These are phyloP conservation scores for Podospora fimiseda DNA, from an alignment of 495 filamentous ascomycete genomes.

Conservation along the genomic window DNA sequence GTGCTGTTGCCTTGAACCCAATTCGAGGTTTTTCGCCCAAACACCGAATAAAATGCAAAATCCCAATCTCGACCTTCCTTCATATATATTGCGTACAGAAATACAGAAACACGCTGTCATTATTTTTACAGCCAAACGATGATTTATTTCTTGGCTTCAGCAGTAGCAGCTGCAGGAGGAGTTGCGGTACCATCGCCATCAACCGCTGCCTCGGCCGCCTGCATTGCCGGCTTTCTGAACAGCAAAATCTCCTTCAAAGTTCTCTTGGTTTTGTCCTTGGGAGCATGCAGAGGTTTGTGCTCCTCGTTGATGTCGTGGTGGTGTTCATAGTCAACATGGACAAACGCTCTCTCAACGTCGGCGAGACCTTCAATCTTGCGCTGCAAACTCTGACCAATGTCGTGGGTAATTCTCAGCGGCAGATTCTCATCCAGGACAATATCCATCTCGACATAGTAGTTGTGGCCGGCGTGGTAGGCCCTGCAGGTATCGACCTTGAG, in stretches of 20 bases:
- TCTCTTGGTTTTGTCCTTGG: conserved; percentile 22
- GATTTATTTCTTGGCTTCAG: too few species aligned
- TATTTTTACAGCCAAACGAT: too few species aligned
- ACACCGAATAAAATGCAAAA: background rate
- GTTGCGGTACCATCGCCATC: too few species aligned
- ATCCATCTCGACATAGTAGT: conserved; percentile 54
- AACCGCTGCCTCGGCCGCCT: conserved; percentile 9
- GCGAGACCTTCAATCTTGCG: conserved; percentile 49
- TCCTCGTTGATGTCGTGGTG: conserved; percentile 45
- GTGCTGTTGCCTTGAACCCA: background rate
- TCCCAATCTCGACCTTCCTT: background rate
- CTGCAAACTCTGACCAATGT: conserved; percentile 48
- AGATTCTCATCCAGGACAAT: conserved; percentile 49
- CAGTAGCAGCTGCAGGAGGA: too few species aligned
- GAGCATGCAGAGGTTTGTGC: conserved; percentile 49
- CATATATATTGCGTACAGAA: background rate
- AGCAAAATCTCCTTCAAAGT: conserved; percentile 35
- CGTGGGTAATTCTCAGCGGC: conserved; percentile 46
- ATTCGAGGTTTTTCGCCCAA: background rate
- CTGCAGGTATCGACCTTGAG: conserved; percentile 51
- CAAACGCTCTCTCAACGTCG: conserved; percentile 51
- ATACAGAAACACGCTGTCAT: background rate
- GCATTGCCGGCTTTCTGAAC: conserved; percentile 30
- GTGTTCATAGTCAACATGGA: conserved; percentile 51
- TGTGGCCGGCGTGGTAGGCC: conserved; percentile 50